Evolutionary conservation across 257 asterid species (phyloP).

Genomic region (Solanum lycopersicoides): DNA sequence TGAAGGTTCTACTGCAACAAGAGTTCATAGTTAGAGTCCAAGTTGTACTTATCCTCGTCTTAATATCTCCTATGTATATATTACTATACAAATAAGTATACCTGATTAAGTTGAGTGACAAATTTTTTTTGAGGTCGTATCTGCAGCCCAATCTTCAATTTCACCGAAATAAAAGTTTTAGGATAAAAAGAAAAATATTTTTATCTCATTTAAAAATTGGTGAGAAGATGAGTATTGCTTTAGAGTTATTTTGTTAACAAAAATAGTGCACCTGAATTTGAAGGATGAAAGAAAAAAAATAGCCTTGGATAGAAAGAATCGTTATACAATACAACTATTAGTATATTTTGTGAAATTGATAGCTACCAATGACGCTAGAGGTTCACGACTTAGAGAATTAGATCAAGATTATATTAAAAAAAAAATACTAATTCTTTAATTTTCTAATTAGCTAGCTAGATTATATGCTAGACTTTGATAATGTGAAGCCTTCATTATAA

Average conservation of each 20-base stretch:
- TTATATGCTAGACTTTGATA: background rate
- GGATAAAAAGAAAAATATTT: too few relatives aligned
- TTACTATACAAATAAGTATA: too few relatives aligned
- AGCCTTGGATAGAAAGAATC: background rate
- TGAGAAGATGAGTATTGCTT: background rate
- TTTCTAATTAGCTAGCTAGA: background rate
- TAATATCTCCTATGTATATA: too few relatives aligned
- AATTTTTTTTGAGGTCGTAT: background rate
- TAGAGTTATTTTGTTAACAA: background rate
- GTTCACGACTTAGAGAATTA: background rate
- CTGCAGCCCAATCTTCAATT: background rate
- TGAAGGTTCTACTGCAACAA: background rate
- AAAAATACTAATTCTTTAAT: too few relatives aligned
- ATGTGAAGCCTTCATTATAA: background rate
- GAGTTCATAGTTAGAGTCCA: background rate
- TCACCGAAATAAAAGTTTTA: too few relatives aligned
- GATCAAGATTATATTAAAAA: too few relatives aligned
- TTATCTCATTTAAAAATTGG: background rate
- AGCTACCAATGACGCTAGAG: background rate
- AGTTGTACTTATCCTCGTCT: background rate
- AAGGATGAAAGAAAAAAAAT: background rate
- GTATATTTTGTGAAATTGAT: background rate
- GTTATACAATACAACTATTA: background rate
- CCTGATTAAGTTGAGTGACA: background rate
- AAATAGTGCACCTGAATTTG: background rate